Conservation (phyloP, 1,284 basidiomycete species). For the Coriolopsis trogii region DNA sequence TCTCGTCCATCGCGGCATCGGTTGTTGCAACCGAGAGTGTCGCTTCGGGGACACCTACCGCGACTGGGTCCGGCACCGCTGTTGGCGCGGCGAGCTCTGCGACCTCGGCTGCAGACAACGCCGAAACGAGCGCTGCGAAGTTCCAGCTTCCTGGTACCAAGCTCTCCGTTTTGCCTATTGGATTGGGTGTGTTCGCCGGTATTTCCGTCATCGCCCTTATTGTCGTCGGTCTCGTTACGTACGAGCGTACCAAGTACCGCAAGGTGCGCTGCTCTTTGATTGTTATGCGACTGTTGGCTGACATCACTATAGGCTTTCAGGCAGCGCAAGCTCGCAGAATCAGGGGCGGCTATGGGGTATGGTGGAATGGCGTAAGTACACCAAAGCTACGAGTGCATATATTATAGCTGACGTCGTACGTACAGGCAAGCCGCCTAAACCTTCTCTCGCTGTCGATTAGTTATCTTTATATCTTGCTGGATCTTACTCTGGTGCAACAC, state of each 20-base stretch:
- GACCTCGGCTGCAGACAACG: slow-evolving; percentile 44
- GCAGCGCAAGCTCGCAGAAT: slow-evolving; percentile 71
- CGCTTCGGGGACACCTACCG: slow-evolving; percentile 19
- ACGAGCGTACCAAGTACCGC: slow-evolving; percentile 81
- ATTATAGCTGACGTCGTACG: neutral
- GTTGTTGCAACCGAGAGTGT: slow-evolving; percentile 12
- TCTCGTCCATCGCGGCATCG: slow-evolving; percentile 13
- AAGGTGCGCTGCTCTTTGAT: slow-evolving; percentile 48
- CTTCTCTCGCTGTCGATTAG: slow-evolving; percentile 19
- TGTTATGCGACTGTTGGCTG: neutral
- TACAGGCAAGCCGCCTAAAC: slow-evolving; percentile 28
- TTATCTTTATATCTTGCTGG: slow-evolving; percentile 13
- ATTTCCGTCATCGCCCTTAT: slow-evolving; percentile 79
- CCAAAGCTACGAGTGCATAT: neutral
- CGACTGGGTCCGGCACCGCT: slow-evolving; percentile 20
- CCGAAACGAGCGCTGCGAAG: slow-evolving; percentile 41
- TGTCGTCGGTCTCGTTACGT: slow-evolving; percentile 80
- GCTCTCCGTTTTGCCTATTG: slow-evolving; percentile 76
- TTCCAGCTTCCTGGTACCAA: slow-evolving; percentile 73
- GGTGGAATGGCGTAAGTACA: slow-evolving; percentile 57
- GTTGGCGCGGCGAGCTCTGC: slow-evolving; percentile 20
- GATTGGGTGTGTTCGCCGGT: slow-evolving; percentile 79
- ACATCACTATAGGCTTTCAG: slow-evolving; percentile 63
- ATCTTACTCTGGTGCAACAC: slow-evolving; percentile 2
- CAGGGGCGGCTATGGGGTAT: slow-evolving; percentile 61